Base-by-base conservation (phyloP, 257 asterid species). In the Solanum chilense region DNA sequence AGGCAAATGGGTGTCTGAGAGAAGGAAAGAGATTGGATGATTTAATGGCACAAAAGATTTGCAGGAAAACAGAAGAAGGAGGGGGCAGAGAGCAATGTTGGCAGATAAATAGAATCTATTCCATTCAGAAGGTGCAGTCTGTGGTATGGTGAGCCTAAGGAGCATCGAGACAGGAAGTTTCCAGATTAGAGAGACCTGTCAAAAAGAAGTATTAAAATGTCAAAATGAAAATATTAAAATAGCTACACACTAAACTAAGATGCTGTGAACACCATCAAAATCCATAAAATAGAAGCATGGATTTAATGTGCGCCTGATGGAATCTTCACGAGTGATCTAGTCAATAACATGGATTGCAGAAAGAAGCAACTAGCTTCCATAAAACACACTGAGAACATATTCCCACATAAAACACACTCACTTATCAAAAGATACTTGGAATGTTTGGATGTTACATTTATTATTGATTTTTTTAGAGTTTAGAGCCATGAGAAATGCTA, bases 111-210 rank as follows among this genome's bases (percentile, higher is more conserved):
- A 97, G 80, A 93, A 95, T 91, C 98, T 90, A 93, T 93, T 97
- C 99, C 99, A 97, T 83, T 94, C 88, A 23, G 92, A 90, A 41
- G 95, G 97, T 68, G 97, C 94, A 83, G 94, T 89, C 83, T 92
- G 93, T 13, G 99, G 99, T 90, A 97, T 90, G 20, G 98, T 95
- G 89, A 96, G 98, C 87, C 94, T 96, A 82, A 97, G 92, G 87
- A 96, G 96, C 62, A 90, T 84, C 9, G 94, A 90, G 85, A 97
- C 96, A 5, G 99, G 99, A 88, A 92, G 91, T 92, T 92, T 92
- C 99, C 99, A 96, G 86, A 91, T 87, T 86, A 25, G 88, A 23
- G 97, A 91, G 31, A 95, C 90, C 99, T 97, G 95, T 86, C 41
- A 70, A 88, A 76, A 86, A 86, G 89, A 86, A 86, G 45, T 90